Base-by-base conservation (phyloP, 768 basidiomycete genomes). In the Lentinula lateritia region DNA sequence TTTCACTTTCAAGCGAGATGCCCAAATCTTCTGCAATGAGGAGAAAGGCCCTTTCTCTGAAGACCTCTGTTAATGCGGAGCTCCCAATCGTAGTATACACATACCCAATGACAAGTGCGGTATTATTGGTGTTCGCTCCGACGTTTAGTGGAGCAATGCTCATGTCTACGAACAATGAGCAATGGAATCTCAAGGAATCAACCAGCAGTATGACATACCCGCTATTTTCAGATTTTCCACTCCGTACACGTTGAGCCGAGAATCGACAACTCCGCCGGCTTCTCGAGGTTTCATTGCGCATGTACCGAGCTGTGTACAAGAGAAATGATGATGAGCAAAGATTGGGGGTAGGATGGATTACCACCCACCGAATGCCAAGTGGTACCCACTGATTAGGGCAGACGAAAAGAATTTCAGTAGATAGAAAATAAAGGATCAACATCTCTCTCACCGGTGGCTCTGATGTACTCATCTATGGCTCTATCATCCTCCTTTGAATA, bases 231-330 rank as follows among this genome's bases (percentile, higher is more conserved):
- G 67, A 20, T 75, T 74, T 52, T 66, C 58, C 2, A 77, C 71
- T 1, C 78, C 80, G 52, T 83, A 81, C 5, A 83, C 80, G 57
- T 77, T 77, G 45, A 82, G 61, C 16, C 66, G 63, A 50, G 71
- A 28, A 60, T 83, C 79, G 16, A 83, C 80, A 12, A 82, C 82
- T 8, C 80, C 80, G 12, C 71, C 73, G 36, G 71, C 50, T 38
- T 75, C 70, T 18, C 74, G 74, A 3, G 80, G 75, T 55, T 80
- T 79, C 81, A 82, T 82, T 6, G 78, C 76, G 60, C 79, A 80
- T 0, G 80, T 81, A 9, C 81, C 82, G 6, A 82, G 72, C 79
- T 80, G 59, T 7, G 13, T 20, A 5, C 3, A 2, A 16, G 28
- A 38, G 2, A 2, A 15, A n/a, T n/a, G 5, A 38, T 58, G 8